Evolutionary conservation across 345 rosid species (phyloP), one percentile per base, ranked within the genome.

Genomic region (Salix koriyanagi): DNA sequence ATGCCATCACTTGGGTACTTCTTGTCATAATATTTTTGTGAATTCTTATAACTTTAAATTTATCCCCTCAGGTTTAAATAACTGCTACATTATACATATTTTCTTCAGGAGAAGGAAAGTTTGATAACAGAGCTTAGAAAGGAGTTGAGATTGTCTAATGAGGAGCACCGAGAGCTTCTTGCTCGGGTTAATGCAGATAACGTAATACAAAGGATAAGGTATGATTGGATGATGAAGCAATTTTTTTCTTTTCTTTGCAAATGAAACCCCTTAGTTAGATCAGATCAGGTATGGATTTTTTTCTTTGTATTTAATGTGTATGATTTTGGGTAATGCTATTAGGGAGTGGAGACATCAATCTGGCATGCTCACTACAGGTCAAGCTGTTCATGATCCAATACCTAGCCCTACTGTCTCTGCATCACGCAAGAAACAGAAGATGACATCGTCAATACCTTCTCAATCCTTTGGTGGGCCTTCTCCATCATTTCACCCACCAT

Each of bases 271-370:
- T 37, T 73, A 9, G 25, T 74, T 58, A 52, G 73, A 36, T 37
- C 54, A 67, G 76, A 25, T 37, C 77, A 70, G 70, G 37, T 37
- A 75, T 72, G 50, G 37, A 32, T 15, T 65, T 26, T 70, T 61
- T 10, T 41, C 9, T 58, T 7, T 72, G 11, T 56, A 61, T 80
- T 41, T 28, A 77, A 61, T 80, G 66, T 62, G 42, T 77, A 36
- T 16, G 67, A 4, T 41, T 8, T 23, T 77, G 73, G 72, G 28
- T 6, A 76, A 82, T 84, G 76, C 74, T 62, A 60, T 76, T 82
- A 93, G 97, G 94, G 97, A 94, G 78, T 94, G 98, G 98, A 89
- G 98, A 88, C 90, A 72, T 85, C 94, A 91, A 79, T 80, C 88
- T 73, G 85, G 89, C 72, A 82, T 86, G 81, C 86, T 73, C 62